These are phyloP conservation scores for Beauveria rudraprayagi DNA, from an alignment of 2,329 filamentous ascomycete species.

Conservation along the genomic window DNA sequence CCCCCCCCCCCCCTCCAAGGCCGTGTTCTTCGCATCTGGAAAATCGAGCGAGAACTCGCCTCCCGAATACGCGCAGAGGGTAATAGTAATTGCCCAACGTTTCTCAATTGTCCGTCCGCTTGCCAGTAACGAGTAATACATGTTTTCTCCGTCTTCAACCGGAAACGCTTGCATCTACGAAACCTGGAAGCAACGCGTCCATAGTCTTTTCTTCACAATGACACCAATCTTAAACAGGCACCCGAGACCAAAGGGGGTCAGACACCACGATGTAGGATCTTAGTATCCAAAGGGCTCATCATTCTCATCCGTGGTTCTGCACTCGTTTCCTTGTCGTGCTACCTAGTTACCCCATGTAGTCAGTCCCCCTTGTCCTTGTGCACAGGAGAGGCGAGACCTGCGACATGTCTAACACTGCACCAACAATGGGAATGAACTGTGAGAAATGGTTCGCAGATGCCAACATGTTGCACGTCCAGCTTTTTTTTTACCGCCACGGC, in stretches of 20 bases:
- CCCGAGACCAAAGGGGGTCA: background rate
- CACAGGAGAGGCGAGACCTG: conserved; percentile 8
- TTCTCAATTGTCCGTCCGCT: background rate
- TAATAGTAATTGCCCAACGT: background rate
- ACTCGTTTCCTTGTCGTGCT: background rate
- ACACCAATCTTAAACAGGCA: conserved; percentile 1
- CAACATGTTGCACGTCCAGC: background rate
- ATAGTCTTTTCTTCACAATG: background rate
- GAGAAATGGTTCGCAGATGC: conserved; percentile 2
- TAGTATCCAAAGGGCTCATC: background rate
- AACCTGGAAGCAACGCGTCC: background rate
- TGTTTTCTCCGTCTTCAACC: background rate
- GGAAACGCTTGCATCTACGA: background rate
- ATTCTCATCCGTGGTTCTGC: background rate
- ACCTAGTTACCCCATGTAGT: background rate
- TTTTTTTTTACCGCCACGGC: no score
- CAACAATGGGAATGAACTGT: background rate
- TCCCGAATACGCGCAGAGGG: background rate
- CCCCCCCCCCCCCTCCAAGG: background rate
- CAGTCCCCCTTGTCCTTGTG: background rate
- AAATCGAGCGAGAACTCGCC: conserved; percentile 2
- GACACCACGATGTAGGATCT: background rate
- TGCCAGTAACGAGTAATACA: background rate
- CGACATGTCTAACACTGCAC: conserved; percentile 10
- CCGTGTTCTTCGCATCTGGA: background rate